Conservation (phyloP, 352 stramenopile species). For the Globisporangium cederbergense region DNA sequence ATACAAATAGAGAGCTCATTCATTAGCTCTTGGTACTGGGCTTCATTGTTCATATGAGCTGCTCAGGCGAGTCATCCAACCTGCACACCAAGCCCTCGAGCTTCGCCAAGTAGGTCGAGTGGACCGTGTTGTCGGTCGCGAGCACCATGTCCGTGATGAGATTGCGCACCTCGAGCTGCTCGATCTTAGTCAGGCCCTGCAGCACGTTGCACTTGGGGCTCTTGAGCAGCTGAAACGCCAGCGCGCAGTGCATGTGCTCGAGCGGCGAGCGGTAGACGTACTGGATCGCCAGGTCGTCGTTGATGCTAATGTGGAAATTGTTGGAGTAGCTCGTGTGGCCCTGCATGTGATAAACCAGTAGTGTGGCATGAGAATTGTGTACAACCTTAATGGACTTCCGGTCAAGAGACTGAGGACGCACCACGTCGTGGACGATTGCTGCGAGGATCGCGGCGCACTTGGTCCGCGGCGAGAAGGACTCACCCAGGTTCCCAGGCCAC, state of each 20-base stretch:
- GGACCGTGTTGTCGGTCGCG: slow-evolving; percentile 85
- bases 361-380: too few species aligned
- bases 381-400: too few species aligned
- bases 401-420: slow-evolving; percentile 15
- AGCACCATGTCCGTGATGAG: slow-evolving; percentile 86
- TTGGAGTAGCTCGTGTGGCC: slow-evolving; percentile 87
- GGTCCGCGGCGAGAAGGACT: slow-evolving; percentile 49
- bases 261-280: slow-evolving; percentile 84
- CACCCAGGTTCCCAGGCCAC: slow-evolving; percentile 42
- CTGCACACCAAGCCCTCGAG: slow-evolving; percentile 68
- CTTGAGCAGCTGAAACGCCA: slow-evolving; percentile 79
- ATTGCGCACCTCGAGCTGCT: slow-evolving; percentile 74
- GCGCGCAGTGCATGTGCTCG: slow-evolving; percentile 85
- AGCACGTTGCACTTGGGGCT: slow-evolving; percentile 69
- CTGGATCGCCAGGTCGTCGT: slow-evolving; percentile 74
- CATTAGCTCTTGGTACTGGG: neutral
- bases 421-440: slow-evolving; percentile 82
- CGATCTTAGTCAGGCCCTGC: slow-evolving; percentile 61
- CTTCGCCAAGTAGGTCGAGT: slow-evolving; percentile 74
- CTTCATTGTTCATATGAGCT: neutral
- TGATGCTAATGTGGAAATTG: slow-evolving; percentile 83
- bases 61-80: slow-evolving; percentile 17
- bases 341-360: slow-evolving; percentile 21
- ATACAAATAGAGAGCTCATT: neutral
- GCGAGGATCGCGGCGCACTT: slow-evolving; percentile 74